phyloP scores from a whole-genome alignment of 345 rosid genomes.

The Eutrema yunnanense region DNA sequence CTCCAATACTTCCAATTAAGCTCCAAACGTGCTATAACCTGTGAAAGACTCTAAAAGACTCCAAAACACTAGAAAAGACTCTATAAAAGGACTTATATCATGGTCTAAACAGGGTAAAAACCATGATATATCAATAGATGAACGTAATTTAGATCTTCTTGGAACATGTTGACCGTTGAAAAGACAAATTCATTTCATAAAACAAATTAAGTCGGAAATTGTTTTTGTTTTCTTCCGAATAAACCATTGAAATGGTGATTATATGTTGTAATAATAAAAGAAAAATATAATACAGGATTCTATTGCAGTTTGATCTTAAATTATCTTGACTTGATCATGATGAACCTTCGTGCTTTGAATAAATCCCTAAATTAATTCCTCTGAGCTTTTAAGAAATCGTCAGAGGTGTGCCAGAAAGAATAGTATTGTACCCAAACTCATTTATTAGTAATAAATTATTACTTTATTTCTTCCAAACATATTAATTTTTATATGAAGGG shows the following conservation, averaged over 20 bases:
- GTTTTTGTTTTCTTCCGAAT: background rate
- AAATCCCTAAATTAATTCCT: background rate
- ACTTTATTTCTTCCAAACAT: too few species aligned
- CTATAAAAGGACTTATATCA: too few species aligned
- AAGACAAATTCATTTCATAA: background rate
- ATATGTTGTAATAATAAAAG: background rate
- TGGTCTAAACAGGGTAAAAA: too few species aligned
- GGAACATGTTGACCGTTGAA: background rate
- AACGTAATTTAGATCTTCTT: background rate
- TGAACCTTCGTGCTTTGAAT: background rate
- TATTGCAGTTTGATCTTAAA: background rate
- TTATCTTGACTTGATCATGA: background rate
- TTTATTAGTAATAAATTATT: too few species aligned
- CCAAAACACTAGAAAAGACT: too few species aligned
- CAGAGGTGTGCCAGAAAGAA: too few species aligned
- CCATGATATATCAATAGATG: too few species aligned
- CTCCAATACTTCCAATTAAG: too few species aligned
- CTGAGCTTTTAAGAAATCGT: background rate
- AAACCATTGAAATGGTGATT: background rate
- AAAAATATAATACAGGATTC: background rate
- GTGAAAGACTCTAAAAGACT: too few species aligned
- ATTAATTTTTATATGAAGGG: too few species aligned
- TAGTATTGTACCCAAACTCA: too few species aligned
- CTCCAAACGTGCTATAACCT: too few species aligned
- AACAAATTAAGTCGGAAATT: background rate